Base-by-base conservation (phyloP, 2,329 filamentous ascomycete species). In the Microascus cirrosus region DNA sequence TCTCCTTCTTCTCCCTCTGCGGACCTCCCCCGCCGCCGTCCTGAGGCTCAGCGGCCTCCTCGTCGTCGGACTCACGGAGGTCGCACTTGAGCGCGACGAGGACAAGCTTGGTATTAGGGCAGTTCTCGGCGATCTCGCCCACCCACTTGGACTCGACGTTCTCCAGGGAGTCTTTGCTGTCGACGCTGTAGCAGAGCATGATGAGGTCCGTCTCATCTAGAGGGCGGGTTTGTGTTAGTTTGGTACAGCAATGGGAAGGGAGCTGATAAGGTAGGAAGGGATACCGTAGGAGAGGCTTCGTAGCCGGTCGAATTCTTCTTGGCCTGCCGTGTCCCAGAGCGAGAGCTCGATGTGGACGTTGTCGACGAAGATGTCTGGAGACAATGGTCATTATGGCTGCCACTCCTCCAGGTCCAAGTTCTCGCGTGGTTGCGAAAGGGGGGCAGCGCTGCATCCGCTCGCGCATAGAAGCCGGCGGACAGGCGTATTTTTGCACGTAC, bases 91-190 rank as follows among this genome's bases (percentile, higher is more conserved):
- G 81, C 25, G 94, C 94, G 4, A 96, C 92, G 8, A 99, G 81
- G 20, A 99, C 94, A 53, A 99, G 83, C 73, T 95, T 95, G 62
- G 96, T 94, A 59, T 88, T 90, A 1, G 91, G 90, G 74, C 94
- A 97, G 75, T 99, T 96, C 74, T 99, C 94, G 62, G 92, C 89
- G 64, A 99, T 99, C 74, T 99, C 94, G 61, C 90, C 88, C 5
- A 96, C 90, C 94, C 94, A 99, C 76, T 99, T 99, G 65, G 90
- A 93, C 72, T 96, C 91, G 61, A 99, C 91, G 81, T 99, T 99
- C 73, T 99, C 94, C 61, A 99, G 84, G 2, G 92, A 96, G 72
- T 96, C 92, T 64, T 88, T 90, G 70, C 90, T 96, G 74, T 99
- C 94, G 70, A 97, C 89, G 66, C 89, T 94, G 75, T 97, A 99